These are phyloP conservation scores for Magnolia changhungtana DNA, from an alignment of 164 flowering plant species.

Conservation along the genomic window DNA sequence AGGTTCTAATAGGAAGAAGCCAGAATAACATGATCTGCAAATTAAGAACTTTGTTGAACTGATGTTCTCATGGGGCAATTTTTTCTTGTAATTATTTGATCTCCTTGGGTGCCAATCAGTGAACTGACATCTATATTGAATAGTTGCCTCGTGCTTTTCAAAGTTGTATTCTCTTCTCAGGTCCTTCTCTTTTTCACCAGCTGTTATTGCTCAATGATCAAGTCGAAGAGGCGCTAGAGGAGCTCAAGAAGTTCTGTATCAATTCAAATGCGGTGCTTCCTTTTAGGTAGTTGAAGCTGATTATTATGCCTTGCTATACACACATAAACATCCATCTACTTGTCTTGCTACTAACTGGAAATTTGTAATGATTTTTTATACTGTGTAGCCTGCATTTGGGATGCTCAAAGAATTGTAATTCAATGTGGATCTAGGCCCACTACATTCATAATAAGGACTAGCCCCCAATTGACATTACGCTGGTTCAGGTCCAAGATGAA, in stretches of 20 bases:
- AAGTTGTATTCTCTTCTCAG: background rate
- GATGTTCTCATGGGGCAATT: no score
- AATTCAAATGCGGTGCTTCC: conserved; percentile 35
- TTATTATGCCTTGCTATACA: background rate
- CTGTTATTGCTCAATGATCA: conserved; percentile 67
- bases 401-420: background rate
- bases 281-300: conserved; percentile 36
- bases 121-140: background rate
- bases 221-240: conserved; percentile 54
- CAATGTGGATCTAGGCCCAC: no score
- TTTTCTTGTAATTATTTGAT: background rate
- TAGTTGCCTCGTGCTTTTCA: background rate
- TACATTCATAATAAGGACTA: no score
- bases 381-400: background rate
- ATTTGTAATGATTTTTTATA: background rate
- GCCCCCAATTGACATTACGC: no score
- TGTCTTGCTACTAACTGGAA: background rate
- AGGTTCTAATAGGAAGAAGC: no score
- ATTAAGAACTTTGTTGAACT: no score
- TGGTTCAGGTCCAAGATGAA: no score
- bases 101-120: background rate
- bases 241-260: conserved; percentile 44
- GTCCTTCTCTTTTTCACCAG: conserved; percentile 29
- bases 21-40: no score
- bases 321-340: background rate